Base-by-base conservation (phyloP, 2,329 filamentous ascomycete genomes). In the Pseudocercospora fuligena region DNA sequence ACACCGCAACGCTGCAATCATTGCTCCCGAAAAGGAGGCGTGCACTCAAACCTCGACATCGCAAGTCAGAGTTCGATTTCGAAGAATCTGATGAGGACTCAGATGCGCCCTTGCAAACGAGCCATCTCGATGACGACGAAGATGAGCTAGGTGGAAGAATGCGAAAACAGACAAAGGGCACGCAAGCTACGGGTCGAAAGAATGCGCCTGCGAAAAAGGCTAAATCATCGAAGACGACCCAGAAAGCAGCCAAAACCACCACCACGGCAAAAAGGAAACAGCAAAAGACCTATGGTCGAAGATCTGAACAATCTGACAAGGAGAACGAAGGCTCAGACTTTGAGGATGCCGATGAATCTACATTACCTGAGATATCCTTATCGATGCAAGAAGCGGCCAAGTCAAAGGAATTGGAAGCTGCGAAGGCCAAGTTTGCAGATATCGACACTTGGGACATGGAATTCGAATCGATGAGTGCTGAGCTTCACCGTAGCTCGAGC, bases 381-480 rank as follows among this genome's bases (percentile, higher is more conserved):
- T 73, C 31, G 73, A 76, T 78, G 69, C 67, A 73, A 5, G 78
- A 78, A 16, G 73, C 67, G 66, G 73, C 74, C 11, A 70, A 73
- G 58, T 77, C 74, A 47, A 73, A 71, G 27, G 80, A 81, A 70
- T 73, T 85, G 40, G 78, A 78, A 67, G 80, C 76, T 1, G 81
- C 81, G 27, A 79, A 78, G 68, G 79, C 80, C 70, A 84, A 83
- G 70, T 85, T 85, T 69, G 80, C 78, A 27, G 82, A 84, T 63
- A 79, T 85, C 5, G 83, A 85, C 71, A 74, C 80, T 25, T 84
- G 82, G 77, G 82, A 84, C 66, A 78, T 85, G 75, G 82, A 84
- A 56, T 85, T 84, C 72, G 83, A 84, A 75, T 83, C 78, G 61
- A 80, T 83, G 69, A 83, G 79, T 61, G 77, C 80, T 36, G 81